Percentiles rank a stretch among this genome's conserved stretches.
Conservation (phyloP, 768 basidiomycete species). For the Amanita muscaria region DNA sequence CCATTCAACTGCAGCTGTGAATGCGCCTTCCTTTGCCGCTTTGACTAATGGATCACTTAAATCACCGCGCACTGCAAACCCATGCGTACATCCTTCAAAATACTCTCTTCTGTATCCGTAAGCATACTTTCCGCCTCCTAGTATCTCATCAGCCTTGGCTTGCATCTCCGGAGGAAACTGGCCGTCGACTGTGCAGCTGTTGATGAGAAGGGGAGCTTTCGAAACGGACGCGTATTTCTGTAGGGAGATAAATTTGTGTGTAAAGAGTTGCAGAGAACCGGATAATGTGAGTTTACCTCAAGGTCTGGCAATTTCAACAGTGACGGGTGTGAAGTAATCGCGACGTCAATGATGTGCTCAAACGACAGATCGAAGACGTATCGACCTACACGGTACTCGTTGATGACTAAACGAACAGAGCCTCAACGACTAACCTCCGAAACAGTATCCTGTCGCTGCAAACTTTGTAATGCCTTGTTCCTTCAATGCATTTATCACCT, state of each 20-base stretch:
- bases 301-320: constrained; percentile 56
- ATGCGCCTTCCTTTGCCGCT: constrained; percentile 56
- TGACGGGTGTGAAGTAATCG: constrained; percentile 52
- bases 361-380: constrained; percentile 57
- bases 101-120: constrained; percentile 43
- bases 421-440: constrained; percentile 36
- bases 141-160: constrained; percentile 37
- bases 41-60: constrained; percentile 41
- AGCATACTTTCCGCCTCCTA: constrained; percentile 36
- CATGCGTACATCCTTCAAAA: no score
- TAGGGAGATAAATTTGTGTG: neutral
- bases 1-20: constrained; percentile 49
- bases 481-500: constrained; percentile 48
- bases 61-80: constrained; percentile 44
- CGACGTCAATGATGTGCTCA: constrained; percentile 39
- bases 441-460: constrained; percentile 63
- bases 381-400: constrained; percentile 28
- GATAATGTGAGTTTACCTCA: constrained; percentile 29
- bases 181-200: constrained; percentile 47
- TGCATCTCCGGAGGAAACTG: constrained; percentile 42
- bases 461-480: constrained; percentile 48
- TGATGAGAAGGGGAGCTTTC: constrained; percentile 56
- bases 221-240: constrained; percentile 40
- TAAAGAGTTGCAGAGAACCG: neutral
- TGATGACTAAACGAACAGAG: neutral